Base-by-base conservation (phyloP, 2,329 filamentous ascomycete species). In the Trichoderma aggressivum region DNA sequence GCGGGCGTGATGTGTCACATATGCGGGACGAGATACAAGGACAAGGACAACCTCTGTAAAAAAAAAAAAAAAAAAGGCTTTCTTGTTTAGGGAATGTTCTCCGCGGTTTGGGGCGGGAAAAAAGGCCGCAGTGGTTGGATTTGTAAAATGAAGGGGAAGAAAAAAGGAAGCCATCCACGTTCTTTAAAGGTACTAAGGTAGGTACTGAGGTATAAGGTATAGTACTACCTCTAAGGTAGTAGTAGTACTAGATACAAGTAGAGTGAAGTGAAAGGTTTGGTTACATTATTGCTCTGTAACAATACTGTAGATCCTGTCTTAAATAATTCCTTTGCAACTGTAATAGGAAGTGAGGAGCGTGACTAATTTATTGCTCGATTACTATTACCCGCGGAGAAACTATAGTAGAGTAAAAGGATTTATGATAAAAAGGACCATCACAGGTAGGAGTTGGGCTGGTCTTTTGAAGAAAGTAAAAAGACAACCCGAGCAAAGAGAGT, bases 1-100 rank as follows among this genome's bases (percentile, higher is more conserved):
- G n/a, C 39, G 59, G 59, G 69, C 69, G 47, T 74, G 72, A 74
- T 73, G 55, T 73, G 68, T 74, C 72, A 74, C 69, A 71, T 74
- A 63, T 73, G 72, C 70, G 62, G 21, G 43, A 32, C 39, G 56
- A 21, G 12, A 18, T 24, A 62, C 28, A 67, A 47, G 53, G 64
- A 67, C 53, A 56, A 67, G 53, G 64, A 59, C 53, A 47, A 59
- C 16, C 6, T 26, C 10, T 7, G 14, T 18, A 26, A 43, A 12
- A 28, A 60, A 47, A 34, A 28, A 39, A 36, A 26, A 43, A 12
- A 28, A 60, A 47, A 34, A 28, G 56, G 55, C 39, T 60, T 68
- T 50, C 55, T 60, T 24, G n/a, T 50, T 68, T 60, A 12, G 56
- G 65, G 28, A 68, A 68, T 21, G 56, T 36, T 28, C 56, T 68